Percentiles rank a stretch among this genome's conserved stretches.
These are phyloP conservation scores for Kwoniella sp. DNA, from an alignment of 768 basidiomycete genomes.

Conservation along the genomic window DNA sequence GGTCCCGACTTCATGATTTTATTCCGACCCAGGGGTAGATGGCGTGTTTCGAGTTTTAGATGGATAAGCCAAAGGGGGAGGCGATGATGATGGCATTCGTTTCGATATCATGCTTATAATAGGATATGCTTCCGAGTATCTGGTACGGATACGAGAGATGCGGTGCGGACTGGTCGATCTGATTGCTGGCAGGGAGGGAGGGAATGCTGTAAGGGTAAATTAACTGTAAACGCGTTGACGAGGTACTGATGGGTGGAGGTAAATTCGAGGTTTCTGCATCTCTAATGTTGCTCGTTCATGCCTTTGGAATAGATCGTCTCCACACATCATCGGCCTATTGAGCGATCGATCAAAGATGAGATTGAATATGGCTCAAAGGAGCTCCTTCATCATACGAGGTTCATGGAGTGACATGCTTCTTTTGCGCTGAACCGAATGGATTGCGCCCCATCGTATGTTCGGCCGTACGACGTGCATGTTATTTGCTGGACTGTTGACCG, in stretches of 20 bases:
- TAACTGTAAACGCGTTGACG: background rate
- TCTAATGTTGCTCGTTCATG: background rate
- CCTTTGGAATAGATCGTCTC: background rate
- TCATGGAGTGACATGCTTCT: background rate
- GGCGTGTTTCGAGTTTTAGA: conserved; percentile 3
- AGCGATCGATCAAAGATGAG: no score
- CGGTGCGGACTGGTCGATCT: background rate
- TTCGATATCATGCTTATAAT: background rate
- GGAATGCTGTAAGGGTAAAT: background rate
- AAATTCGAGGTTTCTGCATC: background rate
- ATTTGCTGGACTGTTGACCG: no score
- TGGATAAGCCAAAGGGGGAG: background rate
- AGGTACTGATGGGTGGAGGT: background rate
- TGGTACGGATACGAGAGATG: background rate
- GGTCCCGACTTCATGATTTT: no score
- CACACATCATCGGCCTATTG: background rate
- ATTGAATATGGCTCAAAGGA: conserved; percentile 1
- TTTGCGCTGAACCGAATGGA: no score
- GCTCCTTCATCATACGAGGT: background rate
- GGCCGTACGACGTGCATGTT: background rate
- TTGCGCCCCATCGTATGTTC: background rate
- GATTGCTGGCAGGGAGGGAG: background rate
- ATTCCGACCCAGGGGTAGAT: background rate
- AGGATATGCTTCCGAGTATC: background rate
- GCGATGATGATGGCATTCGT: conserved; percentile 3